Conservation (phyloP, 352 stramenopile genomes). For the Phytophthora podocarpi region DNA sequence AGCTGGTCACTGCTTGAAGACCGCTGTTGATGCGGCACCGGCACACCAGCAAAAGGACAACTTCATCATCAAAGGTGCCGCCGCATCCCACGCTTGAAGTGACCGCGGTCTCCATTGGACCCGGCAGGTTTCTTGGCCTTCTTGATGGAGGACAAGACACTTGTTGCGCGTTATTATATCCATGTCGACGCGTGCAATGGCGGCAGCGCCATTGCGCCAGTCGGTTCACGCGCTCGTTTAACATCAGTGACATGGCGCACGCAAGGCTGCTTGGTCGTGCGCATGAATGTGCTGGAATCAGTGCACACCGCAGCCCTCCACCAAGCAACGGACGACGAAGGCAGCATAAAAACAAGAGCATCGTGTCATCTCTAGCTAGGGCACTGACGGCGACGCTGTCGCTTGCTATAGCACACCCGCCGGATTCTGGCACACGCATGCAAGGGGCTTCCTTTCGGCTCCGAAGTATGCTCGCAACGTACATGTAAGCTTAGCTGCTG, state of each 20-base stretch:
- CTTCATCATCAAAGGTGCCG: neutral
- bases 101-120: neutral
- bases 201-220: neutral
- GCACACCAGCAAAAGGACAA: neutral
- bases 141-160: neutral
- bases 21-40: constrained; percentile 18
- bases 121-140: neutral
- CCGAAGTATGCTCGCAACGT: too few species aligned
- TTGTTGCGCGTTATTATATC: too few species aligned
- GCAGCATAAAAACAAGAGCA: constrained; percentile 20
- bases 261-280: constrained; percentile 17
- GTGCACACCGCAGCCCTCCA: constrained; percentile 26
- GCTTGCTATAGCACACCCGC: constrained; percentile 16
- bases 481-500: too few species aligned
- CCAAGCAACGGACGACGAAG: constrained; percentile 1
- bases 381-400: constrained; percentile 2
- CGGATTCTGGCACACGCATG: constrained; percentile 20
- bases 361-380: constrained; percentile 8
- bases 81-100: constrained; percentile 9
- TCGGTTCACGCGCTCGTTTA: constrained; percentile 9
- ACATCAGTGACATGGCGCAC: constrained; percentile 20
- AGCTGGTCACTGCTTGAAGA: constrained; percentile 13
- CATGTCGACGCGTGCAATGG: too few species aligned
- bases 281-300: constrained; percentile 21
- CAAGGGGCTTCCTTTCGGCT: constrained; percentile 6